Base-by-base conservation (phyloP, 176 grass and related monocot genomes). In the Lolium multiflorum region DNA sequence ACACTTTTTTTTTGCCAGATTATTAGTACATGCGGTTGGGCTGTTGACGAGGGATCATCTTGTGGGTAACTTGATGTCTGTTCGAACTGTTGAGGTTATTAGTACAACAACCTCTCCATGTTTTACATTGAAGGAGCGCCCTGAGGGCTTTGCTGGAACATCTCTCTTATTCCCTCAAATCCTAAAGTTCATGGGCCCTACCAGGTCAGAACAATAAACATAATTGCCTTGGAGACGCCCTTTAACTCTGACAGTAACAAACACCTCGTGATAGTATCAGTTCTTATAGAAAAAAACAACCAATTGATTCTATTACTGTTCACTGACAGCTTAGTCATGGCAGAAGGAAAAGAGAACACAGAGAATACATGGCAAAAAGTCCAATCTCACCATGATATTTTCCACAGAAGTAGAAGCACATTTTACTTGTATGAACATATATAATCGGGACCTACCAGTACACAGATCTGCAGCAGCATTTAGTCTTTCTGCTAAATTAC, bases 241-340 rank as follows among this genome's bases (percentile, higher is more conserved):
- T 65, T 65, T 65, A 65, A 65, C 26, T 65, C 62, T 65, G 50
- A 65, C 62, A 65, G 22, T 12, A 65, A 65, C 62, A 65, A 65
- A 65, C 25, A 65, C 62, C 62, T 31, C n/a, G 14, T 25, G 31
- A 5, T 28, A 6, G 5, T 65, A 35, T 13, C 26, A 64, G 13
- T 31, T 35, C 11, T 35, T 65, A 35, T 35, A 65, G 35, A 5
- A 25, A 65, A 65, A 65, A 35, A 1, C 2, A 35, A 35, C 31
- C 62, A 12, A 35, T 65, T 65, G 35, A 26, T 65, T 31, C 25
- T 65, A 2, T 65, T 65, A 31, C n/a, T 65, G 15, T 35, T 65
- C 62, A 35, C 25, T 35, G 14, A 31, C 62, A 31, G 62, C 62
- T 65, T 35, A 35, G 11, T 26, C 26, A 65, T 5, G 26, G 28